Base-by-base conservation (phyloP, 75 land plant species). In the Pseudotsuga menziesii region DNA sequence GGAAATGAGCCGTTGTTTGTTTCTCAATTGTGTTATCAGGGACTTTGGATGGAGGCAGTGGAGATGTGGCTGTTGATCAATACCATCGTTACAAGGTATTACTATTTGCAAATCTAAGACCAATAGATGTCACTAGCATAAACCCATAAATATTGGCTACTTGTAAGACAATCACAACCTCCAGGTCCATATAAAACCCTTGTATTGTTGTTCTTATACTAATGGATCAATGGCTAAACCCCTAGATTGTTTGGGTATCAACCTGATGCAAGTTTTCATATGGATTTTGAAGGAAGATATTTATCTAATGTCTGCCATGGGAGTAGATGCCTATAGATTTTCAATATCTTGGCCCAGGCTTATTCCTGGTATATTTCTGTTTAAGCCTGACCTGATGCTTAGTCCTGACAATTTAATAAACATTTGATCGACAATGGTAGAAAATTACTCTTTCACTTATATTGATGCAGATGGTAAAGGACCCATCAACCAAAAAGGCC, bases 81-180 rank as follows among this genome's bases (percentile, higher is more conserved):
- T 91, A 91, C 78, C 89, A 91, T 74, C 83, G 75, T 5, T 91
- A 86, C 62, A 89, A 91, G 93, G 93, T 86, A 58, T n/a, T 2
- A 15, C 9, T 48, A 48, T 48, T 9, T 48, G 9, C 11, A 48
- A 48, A 48, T 48, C 9, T 48, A 48, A 48, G 52, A 48, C 8
- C 52, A 48, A 48, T 48, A 48, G 11, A 48, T 48, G 11, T 48
- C 52, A 48, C 52, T 48, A 39, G 41, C 4, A 39, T 4, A 39
- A 39, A 39, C 41, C 41, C 41, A 39, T 39, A 39, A 4, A 39
- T 4, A 39, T 4, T 39, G 52, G 52, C 52, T 48, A 48, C 52
- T 8, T 48, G 52, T 48, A 8, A 48, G 11, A 8, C 52, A 48
- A 8, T 9, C 1, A 8, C 11, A 48, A 48, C 11, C 11, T 48